These are phyloP conservation scores for Didymellaceae sp. DNA, from an alignment of 2,329 filamentous ascomycete species.

Conservation along the genomic window DNA sequence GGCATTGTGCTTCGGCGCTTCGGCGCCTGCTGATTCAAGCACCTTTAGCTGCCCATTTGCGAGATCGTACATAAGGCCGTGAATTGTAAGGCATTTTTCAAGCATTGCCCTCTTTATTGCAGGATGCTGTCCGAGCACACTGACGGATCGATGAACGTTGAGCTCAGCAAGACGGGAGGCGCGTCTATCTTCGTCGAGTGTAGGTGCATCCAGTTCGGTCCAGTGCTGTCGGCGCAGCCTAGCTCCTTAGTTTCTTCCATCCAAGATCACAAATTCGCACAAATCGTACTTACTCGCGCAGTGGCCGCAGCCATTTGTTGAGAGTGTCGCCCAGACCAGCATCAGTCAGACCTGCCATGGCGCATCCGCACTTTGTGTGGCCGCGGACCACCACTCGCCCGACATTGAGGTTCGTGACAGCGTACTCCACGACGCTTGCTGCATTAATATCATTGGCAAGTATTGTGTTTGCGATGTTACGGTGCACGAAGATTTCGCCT, in stretches of 20 bases:
- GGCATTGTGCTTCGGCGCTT: background rate
- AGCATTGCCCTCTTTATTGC: constrained; percentile 73
- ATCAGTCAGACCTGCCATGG: constrained; percentile 62
- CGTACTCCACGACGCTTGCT: constrained; percentile 78
- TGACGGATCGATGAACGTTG: constrained; percentile 74
- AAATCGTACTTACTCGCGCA: constrained; percentile 51
- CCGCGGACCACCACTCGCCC: background rate
- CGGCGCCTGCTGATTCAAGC: constrained; percentile 47
- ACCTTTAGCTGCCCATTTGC: constrained; percentile 61
- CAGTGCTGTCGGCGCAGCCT: constrained; percentile 61
- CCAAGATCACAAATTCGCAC: background rate
- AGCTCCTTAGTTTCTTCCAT: constrained; percentile 2
- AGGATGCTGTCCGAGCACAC: constrained; percentile 71
- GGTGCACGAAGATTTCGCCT: constrained; percentile 86
- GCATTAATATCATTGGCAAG: constrained; percentile 77
- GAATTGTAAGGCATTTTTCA: constrained; percentile 74
- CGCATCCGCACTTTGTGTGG: constrained; percentile 46
- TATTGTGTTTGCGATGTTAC: constrained; percentile 88
- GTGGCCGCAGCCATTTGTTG: constrained; percentile 67
- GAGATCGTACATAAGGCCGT: constrained; percentile 79
- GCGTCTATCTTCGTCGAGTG: constrained; percentile 56
- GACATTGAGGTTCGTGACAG: constrained; percentile 70
- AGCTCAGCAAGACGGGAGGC: constrained; percentile 73
- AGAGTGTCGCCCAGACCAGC: constrained; percentile 63
- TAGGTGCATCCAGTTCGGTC: constrained; percentile 57